Evolutionary conservation across 2,329 filamentous ascomycete species (phyloP), one percentile per base, ranked within the genome.

Genomic region (Juglanconis oblonga): DNA sequence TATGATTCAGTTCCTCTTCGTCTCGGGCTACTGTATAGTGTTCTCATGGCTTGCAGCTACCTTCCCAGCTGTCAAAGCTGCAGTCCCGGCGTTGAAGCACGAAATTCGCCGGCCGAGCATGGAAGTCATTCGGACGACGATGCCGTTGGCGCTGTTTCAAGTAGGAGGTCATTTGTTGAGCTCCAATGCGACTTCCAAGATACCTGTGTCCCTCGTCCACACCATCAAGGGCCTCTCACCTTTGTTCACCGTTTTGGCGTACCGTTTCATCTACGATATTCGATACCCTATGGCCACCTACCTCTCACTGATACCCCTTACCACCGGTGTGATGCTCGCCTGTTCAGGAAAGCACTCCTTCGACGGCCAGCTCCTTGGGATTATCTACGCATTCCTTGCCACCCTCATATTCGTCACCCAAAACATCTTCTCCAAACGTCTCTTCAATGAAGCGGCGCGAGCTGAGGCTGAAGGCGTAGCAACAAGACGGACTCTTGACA

Each of bases 221-320:
- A 99, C 95, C 1, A 98, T 99, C 77, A 99, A 99, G 77, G 95
- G 95, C 7, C 85, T 99, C 32, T 98, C 94, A 3, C 95, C 95
- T 4, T 81, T 99, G 7, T 96, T 99, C 73, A 99, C 95, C 0
- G 95, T 99, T 47, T 75, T 96, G 58, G 95, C 95, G 55, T 99
- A 99, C 72, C 88, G 95, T 57, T 76, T 96, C 65, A 82, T 97
- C 71, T 96, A 94, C 76, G 84, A 92, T 68, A 96, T 98, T 63
- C 87, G 85, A 66, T 98, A 99, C 73, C 92, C 92, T 1, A 81
- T 81, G 38, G 87, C 92, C 6, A 98, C 94, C 2, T 99, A 97
- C 73, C 77, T 93, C 54, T 96, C 92, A 2, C 82, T 97, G 52
- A 80, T 97, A n/a, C 95, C 95, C 1, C 81, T 99, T 50, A 99